Conservation (phyloP, 139 green algal species). For the Axilococcus clingmanii region DNA sequence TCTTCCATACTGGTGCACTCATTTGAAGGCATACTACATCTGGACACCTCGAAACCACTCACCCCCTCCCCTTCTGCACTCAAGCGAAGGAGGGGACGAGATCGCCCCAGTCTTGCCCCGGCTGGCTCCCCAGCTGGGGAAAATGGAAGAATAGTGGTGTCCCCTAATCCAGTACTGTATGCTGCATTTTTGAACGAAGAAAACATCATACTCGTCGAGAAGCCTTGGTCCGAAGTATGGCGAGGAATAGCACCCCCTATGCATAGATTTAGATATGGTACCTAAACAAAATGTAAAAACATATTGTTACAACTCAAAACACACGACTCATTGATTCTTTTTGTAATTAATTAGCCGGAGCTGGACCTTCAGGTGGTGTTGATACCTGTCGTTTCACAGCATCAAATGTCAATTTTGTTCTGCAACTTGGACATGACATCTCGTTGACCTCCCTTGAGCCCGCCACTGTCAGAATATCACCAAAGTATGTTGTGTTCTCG, state of each 20-base stretch:
- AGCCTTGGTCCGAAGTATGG: constrained; percentile 30
- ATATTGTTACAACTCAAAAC: neutral
- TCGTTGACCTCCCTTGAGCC: constrained; percentile 52
- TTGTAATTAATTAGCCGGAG: constrained; percentile 2
- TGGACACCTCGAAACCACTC: neutral
- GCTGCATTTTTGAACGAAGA: constrained; percentile 9
- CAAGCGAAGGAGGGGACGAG: neutral
- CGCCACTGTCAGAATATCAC: constrained; percentile 67
- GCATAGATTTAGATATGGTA: constrained; percentile 43
- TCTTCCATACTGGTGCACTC: constrained; percentile 14
- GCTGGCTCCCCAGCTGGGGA: constrained; percentile 1
- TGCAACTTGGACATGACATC: constrained; percentile 63
- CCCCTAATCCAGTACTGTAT: constrained; percentile 28
- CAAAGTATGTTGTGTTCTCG: constrained; percentile 71
- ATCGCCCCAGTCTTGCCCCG: constrained; percentile 1
- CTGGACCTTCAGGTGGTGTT: too few relatives aligned
- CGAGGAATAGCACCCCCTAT: constrained; percentile 27
- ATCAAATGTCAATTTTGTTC: constrained; percentile 58
- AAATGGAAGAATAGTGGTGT: constrained; percentile 31
- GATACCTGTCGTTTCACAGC: constrained; percentile 48
- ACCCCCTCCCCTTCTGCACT: constrained; percentile 3
- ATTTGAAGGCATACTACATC: neutral
- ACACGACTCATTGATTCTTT: neutral
- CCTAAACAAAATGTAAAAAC: constrained; percentile 17
- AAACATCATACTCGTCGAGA: constrained; percentile 38